Base-by-base conservation (phyloP, 108 stramenopile species). In the Mediolabrus comicus region DNA sequence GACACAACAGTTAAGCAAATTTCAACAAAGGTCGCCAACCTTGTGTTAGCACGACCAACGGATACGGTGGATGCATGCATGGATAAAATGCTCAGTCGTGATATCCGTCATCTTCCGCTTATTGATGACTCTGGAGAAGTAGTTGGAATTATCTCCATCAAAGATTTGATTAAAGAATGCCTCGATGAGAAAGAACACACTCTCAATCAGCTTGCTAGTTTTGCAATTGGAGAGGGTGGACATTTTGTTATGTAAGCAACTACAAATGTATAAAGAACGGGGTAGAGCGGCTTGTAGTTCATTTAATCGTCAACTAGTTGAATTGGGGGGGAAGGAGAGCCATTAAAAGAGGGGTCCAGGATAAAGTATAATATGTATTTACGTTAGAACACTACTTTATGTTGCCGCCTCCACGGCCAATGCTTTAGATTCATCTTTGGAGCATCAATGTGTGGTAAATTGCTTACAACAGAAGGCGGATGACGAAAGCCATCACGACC, bases 71-170 rank as follows among this genome's bases (percentile, higher is more conserved):
- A 95, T 58, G 65, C 64, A 12, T 97, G 96, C 75, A 95, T 97
- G 96, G 77, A 87, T 41, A 96, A 94, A 82, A 97, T 97, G 96
- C 69, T 97, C 28, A 75, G 75, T 24, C 82, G 83, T 34, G 95
- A 90, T 41, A 94, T 97, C 73, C 90, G 96, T 53, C 96, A 97
- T 77, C 74, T 97, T 69, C 96, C 95, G 2, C 77, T 97, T 22
- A 77, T 97, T 3, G 89, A 89, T 62, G 90, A 90, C 2, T 63
- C 75, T 30, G 85, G 83, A 30, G 66, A 81, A 9, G 83, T 92
- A 32, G 69, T 83, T 24, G 93, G 93, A 17, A 90, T 94, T 82
- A 77, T 94, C 33, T 90, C 89, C 9, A 91, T 91, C 41, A 94
- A 94, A 62, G 93, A 94, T 89, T 71, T 89, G 16, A 86, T 94